These are phyloP conservation scores for Boletellus sp. DNA, from an alignment of 768 basidiomycete species.

Conservation along the genomic window DNA sequence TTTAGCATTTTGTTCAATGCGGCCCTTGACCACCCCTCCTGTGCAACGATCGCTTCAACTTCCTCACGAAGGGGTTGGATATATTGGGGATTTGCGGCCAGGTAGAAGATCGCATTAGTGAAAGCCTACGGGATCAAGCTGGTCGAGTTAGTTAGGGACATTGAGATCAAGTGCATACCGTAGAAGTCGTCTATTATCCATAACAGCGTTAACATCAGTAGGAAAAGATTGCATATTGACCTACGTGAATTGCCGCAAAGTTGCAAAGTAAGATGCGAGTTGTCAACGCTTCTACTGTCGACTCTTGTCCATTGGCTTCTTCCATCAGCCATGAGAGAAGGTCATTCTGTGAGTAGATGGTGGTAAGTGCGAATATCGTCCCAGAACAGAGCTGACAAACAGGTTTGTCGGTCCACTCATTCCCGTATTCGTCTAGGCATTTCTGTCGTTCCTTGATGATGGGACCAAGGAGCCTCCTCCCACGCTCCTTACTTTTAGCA, in stretches of 20 bases:
- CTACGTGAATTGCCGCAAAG: no score
- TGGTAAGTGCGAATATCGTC: background rate
- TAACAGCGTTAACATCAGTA: constrained; percentile 11
- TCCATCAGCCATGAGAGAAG: constrained; percentile 33
- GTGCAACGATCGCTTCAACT: constrained; percentile 7
- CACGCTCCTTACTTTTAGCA: background rate
- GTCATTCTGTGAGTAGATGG: constrained; percentile 25
- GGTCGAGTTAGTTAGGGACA: background rate
- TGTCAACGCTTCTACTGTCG: constrained; percentile 20
- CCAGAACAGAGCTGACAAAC: background rate
- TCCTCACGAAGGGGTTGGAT: no score
- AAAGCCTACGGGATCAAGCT: constrained; percentile 1
- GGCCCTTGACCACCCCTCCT: constrained; percentile 18
- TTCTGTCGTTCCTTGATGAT: no score
- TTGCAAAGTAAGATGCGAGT: constrained; percentile 9
- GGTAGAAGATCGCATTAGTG: constrained; percentile 4
- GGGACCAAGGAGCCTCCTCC: no score
- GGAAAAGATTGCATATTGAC: no score
- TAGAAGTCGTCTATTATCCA: constrained; percentile 10
- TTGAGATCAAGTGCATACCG: background rate
- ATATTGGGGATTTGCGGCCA: no score
- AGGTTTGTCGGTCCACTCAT: background rate
- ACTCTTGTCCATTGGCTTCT: constrained; percentile 14
- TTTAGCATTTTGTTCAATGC: constrained; percentile 15
- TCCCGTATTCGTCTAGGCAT: background rate